phyloP scores from a whole-genome alignment of 805 yeast species.

The Torulaspora indica region DNA sequence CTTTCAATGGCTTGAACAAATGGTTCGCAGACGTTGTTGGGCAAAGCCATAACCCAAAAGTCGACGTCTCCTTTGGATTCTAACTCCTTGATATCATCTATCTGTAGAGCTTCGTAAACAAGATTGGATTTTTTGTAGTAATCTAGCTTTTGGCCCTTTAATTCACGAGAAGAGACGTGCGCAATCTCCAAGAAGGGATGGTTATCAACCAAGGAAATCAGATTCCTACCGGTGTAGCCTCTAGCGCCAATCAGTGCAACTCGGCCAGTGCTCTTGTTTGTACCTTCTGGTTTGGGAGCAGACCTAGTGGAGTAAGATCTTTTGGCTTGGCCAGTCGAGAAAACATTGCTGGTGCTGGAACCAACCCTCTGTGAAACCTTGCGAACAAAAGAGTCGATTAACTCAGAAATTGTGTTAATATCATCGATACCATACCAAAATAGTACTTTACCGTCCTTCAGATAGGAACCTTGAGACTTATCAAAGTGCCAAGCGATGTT shows the following conservation, averaged over 20 bases:
- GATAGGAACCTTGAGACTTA: constrained; percentile 89
- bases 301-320: constrained; percentile 49
- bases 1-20: constrained; percentile 76
- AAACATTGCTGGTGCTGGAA: constrained; percentile 40
- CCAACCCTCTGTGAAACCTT: constrained; percentile 32
- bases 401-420: constrained; percentile 53
- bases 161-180: constrained; percentile 94
- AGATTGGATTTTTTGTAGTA: constrained; percentile 83
- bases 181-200: constrained; percentile 86
- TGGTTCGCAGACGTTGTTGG: constrained; percentile 93
- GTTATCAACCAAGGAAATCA: constrained; percentile 76
- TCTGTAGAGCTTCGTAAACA: constrained; percentile 76
- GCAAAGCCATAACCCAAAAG: constrained; percentile 98
- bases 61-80: constrained; percentile 79
- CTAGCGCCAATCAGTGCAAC: constrained; percentile 98
- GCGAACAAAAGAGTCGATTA: constrained; percentile 54
- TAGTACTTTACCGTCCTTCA: constrained; percentile 80
- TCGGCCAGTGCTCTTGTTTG: constrained; percentile 56
- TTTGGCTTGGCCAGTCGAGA: constrained; percentile 44
- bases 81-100: constrained; percentile 75
- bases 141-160: constrained; percentile 76
- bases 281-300: constrained; percentile 62
- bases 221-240: constrained; percentile 94
- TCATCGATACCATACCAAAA: constrained; percentile 90
- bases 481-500: constrained; percentile 88